A percentile compares a stretch with the other conserved stretches of the same genome.
Evolutionary conservation across 2,329 filamentous ascomycete genomes (phyloP).

Genomic region (Aspergillus fructus): DNA sequence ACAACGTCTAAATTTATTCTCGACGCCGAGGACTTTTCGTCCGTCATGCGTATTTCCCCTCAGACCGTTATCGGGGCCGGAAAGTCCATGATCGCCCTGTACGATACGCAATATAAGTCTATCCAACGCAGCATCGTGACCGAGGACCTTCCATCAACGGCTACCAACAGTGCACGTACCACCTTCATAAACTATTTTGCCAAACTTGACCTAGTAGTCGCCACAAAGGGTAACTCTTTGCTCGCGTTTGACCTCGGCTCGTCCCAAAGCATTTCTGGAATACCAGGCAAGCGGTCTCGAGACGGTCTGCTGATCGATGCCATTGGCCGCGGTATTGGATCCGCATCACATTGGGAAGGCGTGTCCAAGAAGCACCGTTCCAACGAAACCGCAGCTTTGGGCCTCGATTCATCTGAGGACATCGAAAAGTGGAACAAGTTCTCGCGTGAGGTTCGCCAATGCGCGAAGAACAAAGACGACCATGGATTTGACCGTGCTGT

Average conservation of each 20-base stretch:
- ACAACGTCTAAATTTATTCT: constrained; percentile 41
- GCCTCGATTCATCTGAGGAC: constrained; percentile 32
- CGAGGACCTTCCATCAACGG: constrained; percentile 28
- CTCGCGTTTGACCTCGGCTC: constrained; percentile 45
- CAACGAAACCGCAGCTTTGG: constrained; percentile 30
- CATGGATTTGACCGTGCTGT: constrained; percentile 37
- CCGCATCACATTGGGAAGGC: constrained; percentile 29
- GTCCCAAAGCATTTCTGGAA: constrained; percentile 26
- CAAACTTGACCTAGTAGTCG: constrained; percentile 44
- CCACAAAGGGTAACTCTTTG: constrained; percentile 41
- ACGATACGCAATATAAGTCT: constrained; percentile 49
- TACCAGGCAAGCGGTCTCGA: constrained; percentile 39
- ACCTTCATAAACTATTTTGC: constrained; percentile 46
- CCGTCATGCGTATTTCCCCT: constrained; percentile 44
- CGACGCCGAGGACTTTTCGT: constrained; percentile 37
- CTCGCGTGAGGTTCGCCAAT: constrained; percentile 29
- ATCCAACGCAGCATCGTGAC: constrained; percentile 43
- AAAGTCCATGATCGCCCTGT: constrained; percentile 43
- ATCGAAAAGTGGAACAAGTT: constrained; percentile 36
- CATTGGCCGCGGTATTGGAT: constrained; percentile 42
- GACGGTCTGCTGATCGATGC: constrained; percentile 44
- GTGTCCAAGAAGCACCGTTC: constrained; percentile 30
- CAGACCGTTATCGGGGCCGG: constrained; percentile 43
- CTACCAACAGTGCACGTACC: constrained; percentile 25
- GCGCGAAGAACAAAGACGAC: constrained; percentile 27